phyloP scores from a whole-genome alignment of 495 filamentous ascomycete species.

The Aspergillus campestris region DNA sequence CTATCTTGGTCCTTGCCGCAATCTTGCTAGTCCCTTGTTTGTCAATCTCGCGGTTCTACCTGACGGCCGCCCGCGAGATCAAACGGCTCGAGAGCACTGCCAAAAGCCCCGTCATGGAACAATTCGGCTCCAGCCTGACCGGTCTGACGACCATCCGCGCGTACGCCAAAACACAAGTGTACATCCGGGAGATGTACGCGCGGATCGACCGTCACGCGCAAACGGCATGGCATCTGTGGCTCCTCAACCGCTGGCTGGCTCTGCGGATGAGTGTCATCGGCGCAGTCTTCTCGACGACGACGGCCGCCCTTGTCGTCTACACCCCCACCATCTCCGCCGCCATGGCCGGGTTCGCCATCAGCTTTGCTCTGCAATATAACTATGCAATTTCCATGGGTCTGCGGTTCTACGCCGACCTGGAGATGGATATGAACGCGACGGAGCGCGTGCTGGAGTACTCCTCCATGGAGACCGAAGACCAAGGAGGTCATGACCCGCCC shows the following conservation, averaged over 20 bases:
- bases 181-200: slow-evolving; percentile 54
- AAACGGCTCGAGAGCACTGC: slow-evolving; percentile 63
- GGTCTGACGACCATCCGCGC: slow-evolving; percentile 68
- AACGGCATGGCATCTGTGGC: slow-evolving; percentile 56
- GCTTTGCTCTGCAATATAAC: slow-evolving; percentile 49
- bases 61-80: slow-evolving; percentile 60
- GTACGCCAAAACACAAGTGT: slow-evolving; percentile 53
- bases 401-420: slow-evolving; percentile 45
- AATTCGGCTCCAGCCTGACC: slow-evolving; percentile 55
- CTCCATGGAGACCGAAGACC: slow-evolving; percentile 58
- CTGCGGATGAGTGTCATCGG: slow-evolving; percentile 64
- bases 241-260: slow-evolving; percentile 66
- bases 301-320: slow-evolving; percentile 56
- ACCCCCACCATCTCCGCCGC: slow-evolving; percentile 59
- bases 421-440: slow-evolving; percentile 77
- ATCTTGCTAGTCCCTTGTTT: slow-evolving; percentile 35
- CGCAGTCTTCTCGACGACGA: slow-evolving; percentile 57
- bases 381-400: slow-evolving; percentile 38
- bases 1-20: slow-evolving; percentile 16
- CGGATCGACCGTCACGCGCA: slow-evolving; percentile 53
- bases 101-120: slow-evolving; percentile 66
- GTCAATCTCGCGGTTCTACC: slow-evolving; percentile 48
- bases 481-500: slow-evolving; percentile 49
- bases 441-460: slow-evolving; percentile 80
- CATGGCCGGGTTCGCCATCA: slow-evolving; percentile 72